Evolutionary conservation across 78 protist species (phyloP).

Genomic region (Dictyostelium purpureum): DNA sequence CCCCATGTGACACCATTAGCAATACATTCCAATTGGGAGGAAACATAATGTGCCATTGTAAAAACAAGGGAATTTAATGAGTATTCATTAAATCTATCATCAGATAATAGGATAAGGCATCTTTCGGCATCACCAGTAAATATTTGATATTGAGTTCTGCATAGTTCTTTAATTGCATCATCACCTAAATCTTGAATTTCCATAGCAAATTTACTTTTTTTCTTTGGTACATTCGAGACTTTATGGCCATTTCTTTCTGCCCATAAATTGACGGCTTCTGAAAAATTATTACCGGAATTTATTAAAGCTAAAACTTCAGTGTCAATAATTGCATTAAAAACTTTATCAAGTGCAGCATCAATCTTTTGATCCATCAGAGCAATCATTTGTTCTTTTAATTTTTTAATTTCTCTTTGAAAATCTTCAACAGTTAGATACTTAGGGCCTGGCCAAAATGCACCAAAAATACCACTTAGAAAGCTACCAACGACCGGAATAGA

Average conservation of each 20-base stretch:
- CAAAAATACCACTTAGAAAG: constrained; percentile 14
- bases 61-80: neutral
- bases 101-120: too few species aligned
- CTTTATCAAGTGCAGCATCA: constrained; percentile 5
- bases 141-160: too few species aligned
- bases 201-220: too few species aligned
- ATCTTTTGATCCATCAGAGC: neutral
- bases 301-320: constrained; percentile 6
- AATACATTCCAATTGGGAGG: constrained; percentile 2
- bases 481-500: constrained; percentile 17
- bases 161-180: too few species aligned
- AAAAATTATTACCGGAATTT: constrained; percentile 14
- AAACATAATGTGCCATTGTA: constrained; percentile 1
- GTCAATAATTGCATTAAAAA: constrained; percentile 7
- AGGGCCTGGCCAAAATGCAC: constrained; percentile 23
- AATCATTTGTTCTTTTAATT: constrained; percentile 8
- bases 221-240: constrained; percentile 4
- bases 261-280: constrained; percentile 17
- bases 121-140: too few species aligned
- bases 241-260: constrained; percentile 23
- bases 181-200: too few species aligned
- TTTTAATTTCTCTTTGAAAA: constrained; percentile 3
- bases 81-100: too few species aligned
- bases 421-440: constrained; percentile 6
- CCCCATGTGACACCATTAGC: neutral